Evolutionary conservation across 2,329 filamentous ascomycete genomes (phyloP).

Genomic region (Epichloe amarillans): DNA sequence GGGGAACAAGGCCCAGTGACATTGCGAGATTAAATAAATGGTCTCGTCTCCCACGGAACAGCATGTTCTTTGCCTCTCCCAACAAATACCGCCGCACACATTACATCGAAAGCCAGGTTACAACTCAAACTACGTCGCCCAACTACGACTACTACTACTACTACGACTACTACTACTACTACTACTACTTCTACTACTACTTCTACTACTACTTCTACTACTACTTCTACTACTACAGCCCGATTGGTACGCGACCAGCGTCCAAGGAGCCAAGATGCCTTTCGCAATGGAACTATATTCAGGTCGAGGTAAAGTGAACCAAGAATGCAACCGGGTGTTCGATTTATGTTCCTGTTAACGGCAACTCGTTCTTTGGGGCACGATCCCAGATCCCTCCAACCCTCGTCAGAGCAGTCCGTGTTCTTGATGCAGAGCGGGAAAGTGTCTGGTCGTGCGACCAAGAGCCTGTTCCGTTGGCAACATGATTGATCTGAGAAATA

Average conservation of each 20-base stretch:
- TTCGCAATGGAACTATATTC: constrained; percentile 20
- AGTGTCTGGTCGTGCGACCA: background rate
- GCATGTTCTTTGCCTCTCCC: background rate
- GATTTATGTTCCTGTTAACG: constrained; percentile 8
- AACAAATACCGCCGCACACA: background rate
- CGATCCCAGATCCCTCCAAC: too few species aligned
- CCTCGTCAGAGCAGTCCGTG: too few species aligned
- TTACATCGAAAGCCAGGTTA: background rate
- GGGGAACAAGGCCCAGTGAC: background rate
- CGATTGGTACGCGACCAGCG: constrained; percentile 8
- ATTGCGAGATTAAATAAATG: background rate
- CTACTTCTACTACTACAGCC: background rate
- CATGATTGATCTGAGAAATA: constrained; percentile 55
- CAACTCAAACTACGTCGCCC: background rate
- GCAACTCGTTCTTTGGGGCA: background rate
- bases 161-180: too few species aligned
- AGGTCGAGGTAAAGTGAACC: constrained; percentile 32
- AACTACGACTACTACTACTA: too few species aligned
- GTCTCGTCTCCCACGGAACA: background rate
- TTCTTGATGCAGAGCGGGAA: too few species aligned
- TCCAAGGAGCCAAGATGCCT: constrained; percentile 14
- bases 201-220: too few species aligned
- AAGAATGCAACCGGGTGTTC: constrained; percentile 35
- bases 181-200: too few species aligned
- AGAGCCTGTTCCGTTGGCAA: constrained; percentile 4